Base-by-base conservation (phyloP, 805 yeast genomes). In the Nakazawaea siamensis region DNA sequence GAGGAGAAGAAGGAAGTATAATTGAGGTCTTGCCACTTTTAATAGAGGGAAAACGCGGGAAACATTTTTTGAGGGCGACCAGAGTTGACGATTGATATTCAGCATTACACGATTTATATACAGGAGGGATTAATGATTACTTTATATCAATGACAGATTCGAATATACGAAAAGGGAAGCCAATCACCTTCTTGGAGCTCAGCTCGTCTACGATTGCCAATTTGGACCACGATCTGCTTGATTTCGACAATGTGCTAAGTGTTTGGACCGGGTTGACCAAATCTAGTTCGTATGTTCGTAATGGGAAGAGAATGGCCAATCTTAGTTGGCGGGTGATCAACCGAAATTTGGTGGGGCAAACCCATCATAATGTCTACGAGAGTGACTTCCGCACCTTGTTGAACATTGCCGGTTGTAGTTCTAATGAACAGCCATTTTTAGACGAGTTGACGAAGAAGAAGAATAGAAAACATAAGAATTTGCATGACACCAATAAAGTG, bases 191-290 rank as follows among this genome's bases (percentile, higher is more conserved):
- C 32, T 38, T 56, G 20, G 58, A 56, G 42, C 43, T 56, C 13
- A 53, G 58, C 8, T 47, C 32, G 15, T 15, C 33, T 4, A 24
- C 31, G 3, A 4, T 34, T 15, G 14, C 33, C 17, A 24, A n/a
- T 12, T 19, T 34, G 5, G 29, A 34, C 30, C 28, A 34, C 16
- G 23, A 27, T 18, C 28, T 33, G 4, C 13, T 34, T 10, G 63
- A 63, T 27, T 48, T 64, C 25, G 65, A 62, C 35, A 60, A 58
- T 33, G 60, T 64, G 3, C 43, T 64, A 19, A 55, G 62, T 3
- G 55, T 64, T 17, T 63, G 68, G 66, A 59, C 66, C 8, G 64
- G 67, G 2, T 33, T 58, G 11, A 52, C 52, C 9, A 57, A 58
- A 35, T 50, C 57, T 2, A 47, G 57, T 17, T 54, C 50, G 29